Evolutionary conservation across 1,139 yeast species (phyloP).

Genomic region (Magnusiomyces tetraspermus): DNA sequence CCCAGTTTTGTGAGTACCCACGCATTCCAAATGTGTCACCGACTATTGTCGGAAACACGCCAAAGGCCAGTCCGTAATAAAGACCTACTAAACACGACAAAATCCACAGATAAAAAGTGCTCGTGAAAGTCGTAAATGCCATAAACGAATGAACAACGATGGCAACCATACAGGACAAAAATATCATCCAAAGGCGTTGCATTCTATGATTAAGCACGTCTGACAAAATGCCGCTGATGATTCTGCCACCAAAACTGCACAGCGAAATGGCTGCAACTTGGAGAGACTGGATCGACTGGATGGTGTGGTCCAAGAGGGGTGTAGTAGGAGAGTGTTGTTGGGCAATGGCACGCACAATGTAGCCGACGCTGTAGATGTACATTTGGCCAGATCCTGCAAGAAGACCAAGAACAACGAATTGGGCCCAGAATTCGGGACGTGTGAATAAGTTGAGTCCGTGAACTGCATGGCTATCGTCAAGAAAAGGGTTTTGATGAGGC

Average conservation of each 20-base stretch:
- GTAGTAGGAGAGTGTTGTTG: constrained; percentile 18
- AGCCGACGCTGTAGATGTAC: constrained; percentile 61
- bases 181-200: constrained; percentile 62
- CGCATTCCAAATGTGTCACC: constrained; percentile 64
- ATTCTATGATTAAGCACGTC: constrained; percentile 46
- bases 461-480: constrained; percentile 4
- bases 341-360: constrained; percentile 45
- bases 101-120: constrained; percentile 35
- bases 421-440: constrained; percentile 30
- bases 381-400: constrained; percentile 65
- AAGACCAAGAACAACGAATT: constrained; percentile 42
- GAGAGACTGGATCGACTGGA: constrained; percentile 47
- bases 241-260: constrained; percentile 53
- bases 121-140: constrained; percentile 21
- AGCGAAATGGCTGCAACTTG: constrained; percentile 63
- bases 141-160: constrained; percentile 27
- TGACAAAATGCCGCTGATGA: constrained; percentile 54
- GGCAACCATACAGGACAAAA: constrained; percentile 38
- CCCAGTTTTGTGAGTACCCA: constrained; percentile 72
- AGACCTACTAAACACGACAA: constrained; percentile 53
- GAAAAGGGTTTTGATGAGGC: not conserved
- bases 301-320: constrained; percentile 13
- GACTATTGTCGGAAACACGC: constrained; percentile 66
- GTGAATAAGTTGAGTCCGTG: constrained; percentile 15
- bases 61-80: constrained; percentile 67